Base-by-base conservation (phyloP, 352 stramenopile genomes). In the Pythium plurisporium region DNA sequence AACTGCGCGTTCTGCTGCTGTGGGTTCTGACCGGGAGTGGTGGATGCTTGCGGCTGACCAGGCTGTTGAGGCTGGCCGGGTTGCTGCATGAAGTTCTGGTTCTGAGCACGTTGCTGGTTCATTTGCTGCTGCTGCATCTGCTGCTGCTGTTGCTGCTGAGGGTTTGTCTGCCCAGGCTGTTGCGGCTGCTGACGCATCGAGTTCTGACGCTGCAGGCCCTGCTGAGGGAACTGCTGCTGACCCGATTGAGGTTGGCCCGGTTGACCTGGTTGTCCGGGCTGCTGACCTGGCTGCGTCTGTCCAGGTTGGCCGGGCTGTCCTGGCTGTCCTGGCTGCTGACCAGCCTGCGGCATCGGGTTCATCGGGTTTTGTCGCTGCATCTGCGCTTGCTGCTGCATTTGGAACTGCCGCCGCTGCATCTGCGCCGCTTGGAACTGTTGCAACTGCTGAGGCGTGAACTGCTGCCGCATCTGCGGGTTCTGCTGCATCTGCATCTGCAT, bases 401-500 rank as follows among this genome's bases (percentile, higher is more conserved):
- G 70, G 51, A 60, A 70, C 43, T 84, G 69, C 63, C 67, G 73
- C 51, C 68, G 60, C 41, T 78, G 69, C 46, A 74, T 61, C 40
- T 79, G 70, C 27, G 62, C 61, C 19, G 53, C 62, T 19, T 72
- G 70, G 30, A 85, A 86, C 59, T 91, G 83, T 63, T 91, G 81
- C 60, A 91, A 61, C 40, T 94, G 82, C 63, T 94, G 80, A 9
- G 77, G 81, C 5, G 81, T 89, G 20, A 91, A 80, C 59, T 91
- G 79, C 60, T 91, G 82, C 2, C 79, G 76, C 70, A 89, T 86
- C 51, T 91, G 80, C 9, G 79, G 79, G 52, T 92, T 91, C 49
- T 88, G 79, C 79, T 88, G 79, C 79, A 90, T 90, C 58, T 89
- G 79, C 73, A 88, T 87, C 42, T 91, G 82, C 62, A 86, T 52